Conservation (phyloP, 2,329 filamentous ascomycete genomes). For the Talaromyces funiculosus region DNA sequence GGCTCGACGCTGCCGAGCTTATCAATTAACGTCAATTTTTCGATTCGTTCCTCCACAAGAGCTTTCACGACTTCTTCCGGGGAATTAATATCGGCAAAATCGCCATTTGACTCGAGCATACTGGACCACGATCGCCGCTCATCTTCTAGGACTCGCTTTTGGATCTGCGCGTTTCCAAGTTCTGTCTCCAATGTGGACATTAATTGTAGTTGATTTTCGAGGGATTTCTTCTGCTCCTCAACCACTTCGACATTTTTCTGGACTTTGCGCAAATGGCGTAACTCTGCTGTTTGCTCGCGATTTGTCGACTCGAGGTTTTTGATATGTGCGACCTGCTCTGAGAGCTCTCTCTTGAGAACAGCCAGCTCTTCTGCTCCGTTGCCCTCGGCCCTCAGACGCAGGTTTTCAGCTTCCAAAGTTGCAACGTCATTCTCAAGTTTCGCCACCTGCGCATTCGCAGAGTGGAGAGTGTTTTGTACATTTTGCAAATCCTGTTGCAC, state of each 20-base stretch:
- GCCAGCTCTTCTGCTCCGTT: conserved; percentile 80
- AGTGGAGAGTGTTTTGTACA: conserved; percentile 51
- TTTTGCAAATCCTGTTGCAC: conserved; percentile 51
- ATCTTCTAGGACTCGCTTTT: conserved; percentile 81
- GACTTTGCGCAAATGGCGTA: conserved; percentile 73
- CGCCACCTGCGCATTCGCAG: conserved; percentile 60
- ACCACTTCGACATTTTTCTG: conserved; percentile 88
- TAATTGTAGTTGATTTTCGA: conserved; percentile 71
- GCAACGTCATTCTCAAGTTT: conserved; percentile 67
- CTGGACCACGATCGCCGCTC: conserved; percentile 82
- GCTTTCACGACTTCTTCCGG: conserved; percentile 83
- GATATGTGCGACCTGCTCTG: conserved; percentile 89
- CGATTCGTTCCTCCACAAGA: conserved; percentile 74
- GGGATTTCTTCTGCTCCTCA: conserved; percentile 84
- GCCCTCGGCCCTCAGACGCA: conserved; percentile 77
- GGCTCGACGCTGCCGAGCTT: conserved; percentile 72
- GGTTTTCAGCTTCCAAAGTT: conserved; percentile 72
- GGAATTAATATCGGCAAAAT: conserved; percentile 70
- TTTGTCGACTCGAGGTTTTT: conserved; percentile 74
- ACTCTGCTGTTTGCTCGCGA: conserved; percentile 69
- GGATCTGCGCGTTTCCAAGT: conserved; percentile 70
- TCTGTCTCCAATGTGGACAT: conserved; percentile 70
- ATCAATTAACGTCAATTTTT: conserved; percentile 73
- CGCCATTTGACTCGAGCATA: conserved; percentile 67
- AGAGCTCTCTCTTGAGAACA: conserved; percentile 80